A percentile compares a stretch with the other conserved stretches of the same genome.
These are phyloP conservation scores for Suillus luteus DNA, from an alignment of 768 basidiomycete species.

Conservation along the genomic window DNA sequence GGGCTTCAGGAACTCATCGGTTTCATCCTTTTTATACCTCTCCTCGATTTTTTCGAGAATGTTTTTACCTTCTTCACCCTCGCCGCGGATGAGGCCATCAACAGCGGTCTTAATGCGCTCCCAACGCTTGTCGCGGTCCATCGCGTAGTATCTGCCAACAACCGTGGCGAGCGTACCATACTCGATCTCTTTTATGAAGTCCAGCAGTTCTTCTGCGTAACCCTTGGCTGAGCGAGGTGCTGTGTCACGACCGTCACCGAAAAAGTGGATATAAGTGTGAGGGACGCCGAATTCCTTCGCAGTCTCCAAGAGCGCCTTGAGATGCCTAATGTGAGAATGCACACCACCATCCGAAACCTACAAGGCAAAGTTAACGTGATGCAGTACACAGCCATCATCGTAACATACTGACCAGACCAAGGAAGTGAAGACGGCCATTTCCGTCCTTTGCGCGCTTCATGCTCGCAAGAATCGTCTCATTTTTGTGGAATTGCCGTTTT, in stretches of 20 bases:
- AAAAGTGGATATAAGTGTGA: conserved; percentile 89
- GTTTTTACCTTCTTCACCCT: conserved; percentile 55
- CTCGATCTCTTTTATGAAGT: conserved; percentile 75
- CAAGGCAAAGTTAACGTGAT: neutral
- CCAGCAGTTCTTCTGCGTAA: conserved; percentile 75
- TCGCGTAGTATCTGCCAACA: conserved; percentile 91
- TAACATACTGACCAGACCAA: conserved; percentile 68
- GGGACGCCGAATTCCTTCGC: conserved; percentile 86
- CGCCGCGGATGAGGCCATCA: conserved; percentile 78
- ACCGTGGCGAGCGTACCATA: conserved; percentile 84
- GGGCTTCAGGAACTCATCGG: conserved; percentile 95
- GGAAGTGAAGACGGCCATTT: conserved; percentile 83
- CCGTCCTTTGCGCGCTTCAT: conserved; percentile 79
- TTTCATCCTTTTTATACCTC: conserved; percentile 82
- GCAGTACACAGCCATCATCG: neutral
- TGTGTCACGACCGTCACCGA: conserved; percentile 94
- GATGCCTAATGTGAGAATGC: conserved; percentile 92
- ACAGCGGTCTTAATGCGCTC: conserved; percentile 89
- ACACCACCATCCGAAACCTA: conserved; percentile 95
- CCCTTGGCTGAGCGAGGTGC: conserved; percentile 81
- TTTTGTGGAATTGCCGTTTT: conserved; percentile 84
- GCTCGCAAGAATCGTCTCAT: conserved; percentile 67
- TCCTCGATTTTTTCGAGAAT: conserved; percentile 66
- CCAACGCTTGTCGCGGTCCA: conserved; percentile 98
- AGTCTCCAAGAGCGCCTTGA: conserved; percentile 87